These are phyloP conservation scores for Cladophialophora yegresii DNA, from an alignment of 2,329 filamentous ascomycete species.

Conservation along the genomic window DNA sequence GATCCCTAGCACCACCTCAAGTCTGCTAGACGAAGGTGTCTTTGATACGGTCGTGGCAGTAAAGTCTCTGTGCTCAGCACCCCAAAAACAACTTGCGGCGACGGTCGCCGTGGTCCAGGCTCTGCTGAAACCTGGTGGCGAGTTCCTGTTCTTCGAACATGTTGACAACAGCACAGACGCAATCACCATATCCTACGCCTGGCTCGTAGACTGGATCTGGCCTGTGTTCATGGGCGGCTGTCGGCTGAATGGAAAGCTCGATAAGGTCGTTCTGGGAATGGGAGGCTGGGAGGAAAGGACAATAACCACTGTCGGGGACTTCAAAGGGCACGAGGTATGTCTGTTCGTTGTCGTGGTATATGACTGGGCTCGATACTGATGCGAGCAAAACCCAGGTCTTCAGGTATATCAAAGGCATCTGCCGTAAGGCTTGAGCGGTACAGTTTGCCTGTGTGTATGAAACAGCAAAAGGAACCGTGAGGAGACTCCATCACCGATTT, in stretches of 20 bases:
- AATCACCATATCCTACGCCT: slow-evolving; percentile 30
- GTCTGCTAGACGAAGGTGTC: slow-evolving; percentile 45
- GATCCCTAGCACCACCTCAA: slow-evolving; percentile 41
- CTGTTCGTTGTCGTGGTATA: background rate
- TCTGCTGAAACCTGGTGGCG: slow-evolving; percentile 51
- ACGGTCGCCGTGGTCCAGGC: slow-evolving; percentile 45
- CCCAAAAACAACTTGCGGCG: slow-evolving; percentile 27
- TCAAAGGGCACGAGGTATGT: slow-evolving; percentile 28
- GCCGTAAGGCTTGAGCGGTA: slow-evolving; percentile 22
- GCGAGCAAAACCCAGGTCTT: slow-evolving; percentile 17
- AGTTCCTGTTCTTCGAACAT: slow-evolving; percentile 54
- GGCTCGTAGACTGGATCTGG: slow-evolving; percentile 34
- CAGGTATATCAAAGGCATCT: slow-evolving; percentile 30
- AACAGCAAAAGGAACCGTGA: background rate
- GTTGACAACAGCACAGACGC: slow-evolving; percentile 28
- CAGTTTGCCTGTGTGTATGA: background rate
- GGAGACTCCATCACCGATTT: background rate
- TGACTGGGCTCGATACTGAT: background rate
- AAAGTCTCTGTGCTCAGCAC: slow-evolving; percentile 47
- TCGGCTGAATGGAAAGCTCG: slow-evolving; percentile 32
- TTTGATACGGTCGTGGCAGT: slow-evolving; percentile 49
- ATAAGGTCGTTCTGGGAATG: slow-evolving; percentile 29
- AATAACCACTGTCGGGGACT: slow-evolving; percentile 25
- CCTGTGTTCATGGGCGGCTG: slow-evolving; percentile 34
- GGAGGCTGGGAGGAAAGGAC: slow-evolving; percentile 28